Percentiles rank a stretch among this genome's conserved stretches.
phyloP scores from a whole-genome alignment of 2,329 filamentous ascomycete species.

The Ceratocystiopsis sp. region DNA sequence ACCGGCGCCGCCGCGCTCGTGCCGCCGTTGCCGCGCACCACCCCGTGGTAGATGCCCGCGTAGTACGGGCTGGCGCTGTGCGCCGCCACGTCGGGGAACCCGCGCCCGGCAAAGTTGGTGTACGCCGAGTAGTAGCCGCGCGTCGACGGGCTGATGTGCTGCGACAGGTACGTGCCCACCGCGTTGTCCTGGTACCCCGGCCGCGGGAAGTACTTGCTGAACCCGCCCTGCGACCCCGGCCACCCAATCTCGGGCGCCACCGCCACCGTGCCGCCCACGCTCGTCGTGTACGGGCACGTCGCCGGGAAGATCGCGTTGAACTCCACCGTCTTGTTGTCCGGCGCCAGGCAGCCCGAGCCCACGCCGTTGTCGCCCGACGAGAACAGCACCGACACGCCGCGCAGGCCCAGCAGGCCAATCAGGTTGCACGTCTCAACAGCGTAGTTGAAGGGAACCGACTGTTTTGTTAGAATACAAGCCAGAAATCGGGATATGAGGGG shows the following conservation, averaged over 20 bases:
- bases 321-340: constrained; percentile 12
- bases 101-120: constrained; percentile 19
- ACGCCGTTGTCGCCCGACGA: constrained; percentile 39
- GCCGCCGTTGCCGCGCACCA: constrained; percentile 14
- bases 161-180: constrained; percentile 25
- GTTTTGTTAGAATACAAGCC: constrained; percentile 14
- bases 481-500: too few species aligned
- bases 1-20: constrained; percentile 42
- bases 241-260: constrained; percentile 33
- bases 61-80: constrained; percentile 12
- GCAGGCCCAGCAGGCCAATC: constrained; percentile 46
- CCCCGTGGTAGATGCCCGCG: constrained; percentile 17
- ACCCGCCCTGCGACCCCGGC: constrained; percentile 35
- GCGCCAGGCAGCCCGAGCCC: constrained; percentile 13
- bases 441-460: constrained; percentile 41
- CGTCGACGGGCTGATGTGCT: constrained; percentile 14
- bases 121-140: constrained; percentile 32
- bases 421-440: constrained; percentile 32
- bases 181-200: constrained; percentile 28
- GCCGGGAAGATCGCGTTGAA: constrained; percentile 26
- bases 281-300: constrained; percentile 42
- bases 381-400: constrained; percentile 51
- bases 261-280: constrained; percentile 38
- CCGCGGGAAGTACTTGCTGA: constrained; percentile 28
- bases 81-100: constrained; percentile 15